These are phyloP conservation scores for Fusarium tanahbumbuense DNA, from an alignment of 2,329 filamentous ascomycete genomes.

Conservation along the genomic window DNA sequence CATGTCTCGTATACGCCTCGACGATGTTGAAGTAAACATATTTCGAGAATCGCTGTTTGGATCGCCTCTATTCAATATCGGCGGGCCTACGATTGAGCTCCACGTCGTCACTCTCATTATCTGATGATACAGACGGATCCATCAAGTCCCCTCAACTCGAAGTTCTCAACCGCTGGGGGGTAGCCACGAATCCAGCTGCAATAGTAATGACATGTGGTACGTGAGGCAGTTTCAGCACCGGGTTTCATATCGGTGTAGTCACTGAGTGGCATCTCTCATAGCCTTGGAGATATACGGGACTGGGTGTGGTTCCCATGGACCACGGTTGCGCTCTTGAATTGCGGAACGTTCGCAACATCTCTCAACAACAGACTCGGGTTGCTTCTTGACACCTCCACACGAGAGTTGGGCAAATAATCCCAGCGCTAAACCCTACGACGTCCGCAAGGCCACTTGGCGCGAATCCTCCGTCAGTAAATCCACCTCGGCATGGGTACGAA, in stretches of 20 bases:
- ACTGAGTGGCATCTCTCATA: conserved; percentile 25
- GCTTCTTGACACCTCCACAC: conserved; percentile 38
- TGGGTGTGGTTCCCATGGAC: conserved; percentile 36
- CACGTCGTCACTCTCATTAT: conserved; percentile 24
- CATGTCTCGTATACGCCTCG: conserved; percentile 9
- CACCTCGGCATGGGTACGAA: conserved; percentile 35
- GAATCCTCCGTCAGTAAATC: conserved; percentile 28
- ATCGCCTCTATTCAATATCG: conserved; percentile 39
- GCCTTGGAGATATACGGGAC: conserved; percentile 15
- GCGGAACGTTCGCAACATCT: conserved; percentile 31
- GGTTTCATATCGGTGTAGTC: conserved; percentile 23
- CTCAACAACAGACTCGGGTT: conserved; percentile 35
- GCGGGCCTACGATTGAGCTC: conserved; percentile 34
- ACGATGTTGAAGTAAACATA: conserved; percentile 24
- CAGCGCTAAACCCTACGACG: conserved; percentile 39
- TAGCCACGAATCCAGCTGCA: conserved; percentile 29
- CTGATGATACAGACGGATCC: conserved; percentile 1
- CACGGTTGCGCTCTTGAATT: conserved; percentile 29
- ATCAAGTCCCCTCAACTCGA: conserved; percentile 10
- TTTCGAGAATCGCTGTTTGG: conserved; percentile 33
- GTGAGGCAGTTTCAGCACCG: conserved; percentile 16
- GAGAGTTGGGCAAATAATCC: conserved; percentile 37
- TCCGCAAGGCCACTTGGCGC: conserved; percentile 36
- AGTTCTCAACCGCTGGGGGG: conserved; percentile 18
- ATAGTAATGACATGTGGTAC: conserved; percentile 19